Percentiles rank a stretch among this genome's conserved stretches.
Conservation (phyloP, 73 alveolate species). For the Paramecium caudatum region DNA sequence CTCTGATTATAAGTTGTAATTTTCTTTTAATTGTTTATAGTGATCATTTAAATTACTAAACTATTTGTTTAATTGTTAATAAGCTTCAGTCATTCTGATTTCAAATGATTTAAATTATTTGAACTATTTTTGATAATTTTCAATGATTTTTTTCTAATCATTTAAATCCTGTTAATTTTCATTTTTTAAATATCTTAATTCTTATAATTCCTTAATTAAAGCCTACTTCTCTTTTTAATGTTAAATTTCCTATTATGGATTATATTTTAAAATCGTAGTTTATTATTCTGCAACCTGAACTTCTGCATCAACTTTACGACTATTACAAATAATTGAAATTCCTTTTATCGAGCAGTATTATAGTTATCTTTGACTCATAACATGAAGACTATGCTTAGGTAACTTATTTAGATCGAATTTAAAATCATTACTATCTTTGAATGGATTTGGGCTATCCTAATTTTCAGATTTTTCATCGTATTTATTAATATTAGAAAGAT, state of each 20-base stretch:
- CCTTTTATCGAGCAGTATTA: too few species aligned
- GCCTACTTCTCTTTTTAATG: neutral
- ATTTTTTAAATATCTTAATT: neutral
- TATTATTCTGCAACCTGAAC: neutral
- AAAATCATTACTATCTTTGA: neutral
- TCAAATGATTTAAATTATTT: neutral
- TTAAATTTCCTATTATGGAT: constrained; percentile 2
- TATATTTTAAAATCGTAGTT: neutral
- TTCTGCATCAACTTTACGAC: neutral
- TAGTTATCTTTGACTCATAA: neutral
- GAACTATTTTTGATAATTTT: constrained; percentile 1
- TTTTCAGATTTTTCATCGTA: too few species aligned
- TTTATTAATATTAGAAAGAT: too few species aligned
- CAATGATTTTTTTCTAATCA: neutral
- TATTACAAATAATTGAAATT: too few species aligned
- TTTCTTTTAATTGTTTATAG: neutral
- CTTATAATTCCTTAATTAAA: neutral
- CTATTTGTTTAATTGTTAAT: neutral
- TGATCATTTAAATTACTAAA: neutral
- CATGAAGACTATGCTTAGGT: neutral
- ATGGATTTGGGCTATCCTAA: neutral
- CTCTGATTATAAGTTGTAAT: neutral
- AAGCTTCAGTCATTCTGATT: neutral
- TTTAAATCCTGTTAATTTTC: neutral
- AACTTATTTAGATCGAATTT: too few species aligned